Conservation (phyloP, 345 rosid species). For the Dipteronia dyeriana region DNA sequence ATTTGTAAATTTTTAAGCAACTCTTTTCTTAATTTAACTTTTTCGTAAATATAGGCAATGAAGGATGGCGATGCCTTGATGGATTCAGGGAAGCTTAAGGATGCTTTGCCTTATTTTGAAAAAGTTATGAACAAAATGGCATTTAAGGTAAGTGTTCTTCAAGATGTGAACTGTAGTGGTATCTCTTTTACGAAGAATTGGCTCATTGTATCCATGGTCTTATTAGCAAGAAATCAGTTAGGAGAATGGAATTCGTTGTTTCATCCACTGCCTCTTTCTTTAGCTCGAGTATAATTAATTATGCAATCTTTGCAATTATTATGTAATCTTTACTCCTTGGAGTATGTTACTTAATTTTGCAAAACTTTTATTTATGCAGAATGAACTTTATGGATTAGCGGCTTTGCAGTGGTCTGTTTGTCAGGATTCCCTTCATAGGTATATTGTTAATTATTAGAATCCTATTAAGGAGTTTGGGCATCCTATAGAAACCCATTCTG, state of each 20-base stretch:
- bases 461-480: neutral
- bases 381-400: conserved; percentile 88
- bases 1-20: neutral
- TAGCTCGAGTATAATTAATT: neutral
- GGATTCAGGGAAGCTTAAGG: conserved; percentile 80
- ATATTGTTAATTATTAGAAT: neutral
- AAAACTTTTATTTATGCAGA: conserved; percentile 42
- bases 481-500: neutral
- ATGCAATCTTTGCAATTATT: neutral
- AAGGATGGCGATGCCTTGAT: conserved; percentile 72
- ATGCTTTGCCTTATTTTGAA: conserved; percentile 67
- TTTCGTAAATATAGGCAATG: conserved; percentile 48
- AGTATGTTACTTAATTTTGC: neutral
- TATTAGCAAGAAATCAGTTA: neutral
- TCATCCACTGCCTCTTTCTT: neutral
- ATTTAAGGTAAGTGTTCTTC: conserved; percentile 58
- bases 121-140: conserved; percentile 66
- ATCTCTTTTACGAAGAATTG: conserved; percentile 4
- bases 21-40: conserved; percentile 19
- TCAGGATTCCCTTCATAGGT: conserved; percentile 84
- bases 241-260: neutral
- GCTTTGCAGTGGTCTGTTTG: conserved; percentile 96
- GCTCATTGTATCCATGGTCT: neutral
- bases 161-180: neutral
- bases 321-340: neutral